A percentile compares a stretch with the other conserved stretches of the same genome.
Conservation (phyloP, 2,329 filamentous ascomycete species). For the Neonectria punicea region DNA sequence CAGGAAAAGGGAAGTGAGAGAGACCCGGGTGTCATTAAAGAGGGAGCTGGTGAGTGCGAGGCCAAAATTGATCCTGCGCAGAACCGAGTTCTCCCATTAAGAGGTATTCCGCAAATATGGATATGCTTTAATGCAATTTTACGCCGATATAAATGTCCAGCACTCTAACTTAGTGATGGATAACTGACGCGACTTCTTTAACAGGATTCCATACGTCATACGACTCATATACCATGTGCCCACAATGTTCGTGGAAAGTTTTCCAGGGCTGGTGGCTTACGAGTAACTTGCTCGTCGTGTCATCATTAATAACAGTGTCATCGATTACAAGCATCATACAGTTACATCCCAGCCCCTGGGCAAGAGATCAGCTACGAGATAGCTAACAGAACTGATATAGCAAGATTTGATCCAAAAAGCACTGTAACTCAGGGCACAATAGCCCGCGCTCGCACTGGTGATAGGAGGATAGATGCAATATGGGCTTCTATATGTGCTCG, state of each 20-base stretch:
- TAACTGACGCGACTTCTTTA: too few relatives aligned
- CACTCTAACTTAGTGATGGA: too few relatives aligned
- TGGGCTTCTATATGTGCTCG: constrained; percentile 14
- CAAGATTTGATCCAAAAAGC: background rate
- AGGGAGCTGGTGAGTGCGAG: too few relatives aligned
- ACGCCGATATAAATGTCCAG: constrained; percentile 4
- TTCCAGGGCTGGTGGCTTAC: constrained; percentile 11
- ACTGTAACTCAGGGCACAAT: constrained; percentile 1
- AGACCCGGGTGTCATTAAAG: too few relatives aligned
- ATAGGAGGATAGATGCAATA: constrained; percentile 18
- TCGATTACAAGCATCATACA: constrained; percentile 11
- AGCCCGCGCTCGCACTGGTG: background rate
- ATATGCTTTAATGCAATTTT: constrained; percentile 24
- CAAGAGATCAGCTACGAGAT: constrained; percentile 16
- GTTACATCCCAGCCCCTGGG: background rate
- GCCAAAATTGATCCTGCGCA: too few relatives aligned
- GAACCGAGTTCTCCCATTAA: background rate
- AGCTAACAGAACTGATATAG: background rate
- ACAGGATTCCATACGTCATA: constrained; percentile 21
- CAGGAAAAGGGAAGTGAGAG: too few relatives aligned
- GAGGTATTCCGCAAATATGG: constrained; percentile 10
- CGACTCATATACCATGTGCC: constrained; percentile 20
- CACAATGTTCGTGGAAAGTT: constrained; percentile 23
- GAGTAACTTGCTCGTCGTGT: constrained; percentile 15
- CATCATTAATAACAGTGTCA: constrained; percentile 2